A percentile compares a stretch with the other conserved stretches of the same genome.
Evolutionary conservation across 2,329 filamentous ascomycete species (phyloP).

Genomic region (Aspergillus sp.): DNA sequence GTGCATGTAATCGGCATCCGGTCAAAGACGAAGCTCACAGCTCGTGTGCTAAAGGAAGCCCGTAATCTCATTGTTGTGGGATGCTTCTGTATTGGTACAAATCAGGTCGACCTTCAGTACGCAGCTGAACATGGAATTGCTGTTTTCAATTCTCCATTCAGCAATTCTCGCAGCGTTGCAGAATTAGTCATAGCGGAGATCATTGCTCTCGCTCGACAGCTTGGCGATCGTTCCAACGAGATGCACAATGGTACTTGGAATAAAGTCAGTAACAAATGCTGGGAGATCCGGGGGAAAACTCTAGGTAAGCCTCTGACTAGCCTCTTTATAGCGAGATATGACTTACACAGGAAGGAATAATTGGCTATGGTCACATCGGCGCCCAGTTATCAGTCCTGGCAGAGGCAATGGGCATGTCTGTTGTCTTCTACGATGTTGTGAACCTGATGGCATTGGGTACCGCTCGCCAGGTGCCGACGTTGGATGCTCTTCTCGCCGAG

Average conservation of each 20-base stretch:
- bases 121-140: conserved; percentile 61
- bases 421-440: conserved; percentile 94
- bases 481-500: conserved; percentile 67
- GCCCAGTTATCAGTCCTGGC: conserved; percentile 91
- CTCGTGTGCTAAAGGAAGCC: conserved; percentile 75
- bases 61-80: conserved; percentile 93
- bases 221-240: conserved; percentile 88
- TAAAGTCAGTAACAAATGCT: conserved; percentile 93
- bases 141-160: conserved; percentile 98
- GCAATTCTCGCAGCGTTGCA: conserved; percentile 93
- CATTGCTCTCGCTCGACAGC: conserved; percentile 81
- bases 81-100: conserved; percentile 98
- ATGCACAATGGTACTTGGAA: conserved; percentile 95
- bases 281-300: conserved; percentile 97
- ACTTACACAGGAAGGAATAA: conserved; percentile 56
- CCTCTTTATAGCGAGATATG: background rate
- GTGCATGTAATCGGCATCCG: conserved; percentile 97
- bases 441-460: conserved; percentile 93
- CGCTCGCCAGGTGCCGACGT: conserved; percentile 69
- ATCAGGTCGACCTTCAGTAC: conserved; percentile 41
- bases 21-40: conserved; percentile 91
- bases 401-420: conserved; percentile 95
- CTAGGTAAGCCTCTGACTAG: conserved; percentile 53
- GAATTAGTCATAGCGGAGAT: conserved; percentile 94
- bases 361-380: conserved; percentile 96